A percentile compares a stretch with the other conserved stretches of the same genome.
Conservation (phyloP, 1,284 basidiomycete genomes). For the Ceratobasidium sp. region DNA sequence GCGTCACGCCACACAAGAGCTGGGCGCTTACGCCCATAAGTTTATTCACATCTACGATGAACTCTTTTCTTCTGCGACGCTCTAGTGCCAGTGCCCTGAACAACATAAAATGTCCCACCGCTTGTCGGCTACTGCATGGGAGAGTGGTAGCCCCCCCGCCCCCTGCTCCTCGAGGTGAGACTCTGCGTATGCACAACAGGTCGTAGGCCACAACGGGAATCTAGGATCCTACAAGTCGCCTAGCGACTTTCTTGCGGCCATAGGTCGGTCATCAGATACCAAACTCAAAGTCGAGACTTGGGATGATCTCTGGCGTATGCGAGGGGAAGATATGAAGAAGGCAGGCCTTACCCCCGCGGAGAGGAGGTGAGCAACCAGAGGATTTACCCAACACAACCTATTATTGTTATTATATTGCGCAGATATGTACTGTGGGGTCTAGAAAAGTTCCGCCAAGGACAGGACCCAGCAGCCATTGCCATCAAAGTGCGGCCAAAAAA, state of each 20-base stretch:
- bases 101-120: background rate
- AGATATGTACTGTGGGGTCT: constrained; percentile 54
- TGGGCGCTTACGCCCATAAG: background rate
- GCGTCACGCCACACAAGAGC: background rate
- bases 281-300: constrained; percentile 54
- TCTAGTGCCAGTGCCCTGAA: background rate
- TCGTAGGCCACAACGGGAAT: background rate
- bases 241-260: constrained; percentile 52
- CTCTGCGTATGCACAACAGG: background rate
- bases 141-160: background rate
- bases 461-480: constrained; percentile 51
- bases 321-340: constrained; percentile 51
- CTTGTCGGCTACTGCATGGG: background rate
- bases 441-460: constrained; percentile 54
- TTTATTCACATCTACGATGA: constrained; percentile 3
- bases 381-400: too few species aligned
- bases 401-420: background rate
- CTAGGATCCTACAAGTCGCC: constrained; percentile 42
- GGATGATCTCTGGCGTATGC: constrained; percentile 53
- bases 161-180: constrained; percentile 14
- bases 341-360: constrained; percentile 52
- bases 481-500: constrained; percentile 54
- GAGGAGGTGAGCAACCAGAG: constrained; percentile 46
- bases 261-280: constrained; percentile 51
- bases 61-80: background rate